Base-by-base conservation (phyloP, 2,329 filamentous ascomycete species). In the Cercospora brassicicola region DNA sequence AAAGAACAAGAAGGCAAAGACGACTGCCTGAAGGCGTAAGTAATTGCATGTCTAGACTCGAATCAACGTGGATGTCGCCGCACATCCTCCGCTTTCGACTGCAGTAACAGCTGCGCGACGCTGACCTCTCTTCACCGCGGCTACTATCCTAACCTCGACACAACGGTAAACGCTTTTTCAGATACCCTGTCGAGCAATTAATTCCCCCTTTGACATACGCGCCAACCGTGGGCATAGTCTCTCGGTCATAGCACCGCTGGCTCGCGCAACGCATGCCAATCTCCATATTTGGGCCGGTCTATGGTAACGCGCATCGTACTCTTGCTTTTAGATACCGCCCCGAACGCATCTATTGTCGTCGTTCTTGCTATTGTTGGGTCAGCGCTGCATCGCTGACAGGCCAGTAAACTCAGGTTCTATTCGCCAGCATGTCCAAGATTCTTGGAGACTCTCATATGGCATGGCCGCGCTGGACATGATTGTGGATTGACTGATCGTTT, bases 1-100 rank as follows among this genome's bases (percentile, higher is more conserved):
- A 53, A 68, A 51, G n/a, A 66, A 59, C 23, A 68, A 68, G 62
- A 68, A 65, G 57, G 56, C 62, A 4, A 55, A 59, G 23, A 18
- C 28, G n/a, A 60, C 59, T 53, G 65, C 45, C 20, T 59, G 30
- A 59, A 59, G 10, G 28, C 55, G 55, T 18, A 59, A 36, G 28
- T 59, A 59, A 30, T 36, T n/a, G 13, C 31, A 9, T 20, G 18
- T 33, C 23, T 56, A 36, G 28, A 31, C 55, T 36, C 30, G 26
- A 36, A 36, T 59, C 28, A 18, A 59, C 55, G 11, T 9, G 53
- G 26, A 30, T 57, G n/a, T 33, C 23, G 26, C 53, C 23, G n/a
- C 26, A 30, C 13, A 20, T 31, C 55, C 30, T 33, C 55, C 13
- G 31, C 55, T 36, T 28, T 59, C 28, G 15, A 31, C 3, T 36